Evolutionary conservation across 2,329 filamentous ascomycete species (phyloP), one percentile per base, ranked within the genome.

Genomic region (Colletotrichum graminicola): DNA sequence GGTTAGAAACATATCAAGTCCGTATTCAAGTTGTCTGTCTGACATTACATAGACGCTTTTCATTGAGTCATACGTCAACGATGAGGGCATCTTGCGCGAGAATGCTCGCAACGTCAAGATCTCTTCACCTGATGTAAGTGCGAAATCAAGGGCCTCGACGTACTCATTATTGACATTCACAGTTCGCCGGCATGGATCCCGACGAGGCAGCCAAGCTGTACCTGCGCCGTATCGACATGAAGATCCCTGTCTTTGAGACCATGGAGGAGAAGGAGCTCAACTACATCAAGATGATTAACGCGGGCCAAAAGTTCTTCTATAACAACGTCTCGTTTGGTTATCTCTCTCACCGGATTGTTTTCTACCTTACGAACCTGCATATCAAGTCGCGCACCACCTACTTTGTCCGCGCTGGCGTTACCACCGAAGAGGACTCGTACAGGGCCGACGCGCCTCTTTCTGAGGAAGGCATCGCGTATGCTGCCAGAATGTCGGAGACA

Each of bases 231-330:
- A 98, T 99, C 78, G 91, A 94, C 74, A 92, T 93, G 76, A 94
- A 96, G 76, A 99, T 99, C 71, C 96, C 96, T 26, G 92, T 95
- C 71, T 99, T 97, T 76, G 95, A 99, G 83, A 97, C 94, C 1
- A 98, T 99, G 94, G 89, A 95, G 77, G 96, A 99, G 80, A 87
- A 88, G 39, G 95, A 98, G 75, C 87, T 99, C 74, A 97, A 98
- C 80, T 99, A 95, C 83, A 95, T 99, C 84, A 98, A 97, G 85
- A 98, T 99, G 95, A 97, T 98, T 80, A 99, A 99, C 76, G 96
- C 96, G 10, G 96, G 96, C 55, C 91, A 95, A 78, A 91, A 94
- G 75, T 92, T 99, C 78, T 92, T 95, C 76, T 95, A 98, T 82
- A 99, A 99, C 84, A 98, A 98, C 75, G 93, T 96, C 79, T 95